phyloP scores from a whole-genome alignment of 2,329 filamentous ascomycete species.

The Ascochyta rabiei region DNA sequence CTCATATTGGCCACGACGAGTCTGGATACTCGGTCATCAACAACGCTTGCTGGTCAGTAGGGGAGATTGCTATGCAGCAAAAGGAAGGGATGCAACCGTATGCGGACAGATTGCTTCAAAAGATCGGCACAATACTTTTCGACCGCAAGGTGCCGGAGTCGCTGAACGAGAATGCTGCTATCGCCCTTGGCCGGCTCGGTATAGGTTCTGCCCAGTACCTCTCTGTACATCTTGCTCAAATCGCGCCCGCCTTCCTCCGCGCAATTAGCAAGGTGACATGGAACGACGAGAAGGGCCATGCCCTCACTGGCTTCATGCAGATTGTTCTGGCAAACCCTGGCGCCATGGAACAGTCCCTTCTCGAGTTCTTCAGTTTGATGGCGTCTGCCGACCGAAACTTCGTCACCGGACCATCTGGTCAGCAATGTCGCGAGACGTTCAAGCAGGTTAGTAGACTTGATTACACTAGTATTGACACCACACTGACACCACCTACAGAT shows the following conservation, averaged over 20 bases:
- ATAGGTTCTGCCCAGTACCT: conserved; percentile 77
- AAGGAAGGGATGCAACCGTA: conserved; percentile 75
- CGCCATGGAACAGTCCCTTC: conserved; percentile 85
- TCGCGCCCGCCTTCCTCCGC: conserved; percentile 80
- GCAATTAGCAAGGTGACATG: conserved; percentile 84
- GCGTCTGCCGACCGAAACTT: conserved; percentile 69
- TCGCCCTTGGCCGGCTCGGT: conserved; percentile 87
- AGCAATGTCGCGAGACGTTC: conserved; percentile 71
- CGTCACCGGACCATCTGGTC: conserved; percentile 62
- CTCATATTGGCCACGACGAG: conserved; percentile 79
- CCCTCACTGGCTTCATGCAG: conserved; percentile 87
- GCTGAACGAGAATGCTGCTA: conserved; percentile 90
- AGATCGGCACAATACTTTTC: conserved; percentile 80
- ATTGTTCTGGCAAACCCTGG: conserved; percentile 86
- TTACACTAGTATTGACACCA: background rate
- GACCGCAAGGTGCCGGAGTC: conserved; percentile 85
- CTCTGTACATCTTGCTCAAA: conserved; percentile 77
- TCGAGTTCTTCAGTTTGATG: conserved; percentile 83
- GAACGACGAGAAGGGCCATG: conserved; percentile 92
- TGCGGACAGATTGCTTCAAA: conserved; percentile 75
- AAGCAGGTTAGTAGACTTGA: conserved; percentile 57
- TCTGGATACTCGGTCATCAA: conserved; percentile 91
- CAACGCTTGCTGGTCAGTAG: conserved; percentile 96
- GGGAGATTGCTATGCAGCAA: conserved; percentile 86
- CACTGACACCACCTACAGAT: conserved; percentile 47